A percentile compares a stretch with the other conserved stretches of the same genome.
Evolutionary conservation across 805 yeast genomes (phyloP).

Genomic region (Metahyphopichia silvanorum): DNA sequence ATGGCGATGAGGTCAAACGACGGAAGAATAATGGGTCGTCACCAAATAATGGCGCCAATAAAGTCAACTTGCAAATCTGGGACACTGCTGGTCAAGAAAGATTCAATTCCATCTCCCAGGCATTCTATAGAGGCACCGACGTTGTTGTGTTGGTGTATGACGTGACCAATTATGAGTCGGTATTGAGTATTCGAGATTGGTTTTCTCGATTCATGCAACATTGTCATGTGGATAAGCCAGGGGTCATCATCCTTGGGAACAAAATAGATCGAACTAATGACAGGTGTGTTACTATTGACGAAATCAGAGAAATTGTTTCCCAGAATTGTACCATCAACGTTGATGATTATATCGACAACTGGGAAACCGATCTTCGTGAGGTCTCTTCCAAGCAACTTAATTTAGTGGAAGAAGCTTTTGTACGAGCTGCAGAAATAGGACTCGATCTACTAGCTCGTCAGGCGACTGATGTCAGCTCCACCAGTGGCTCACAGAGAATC

Average conservation of each 20-base stretch:
- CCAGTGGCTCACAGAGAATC: background rate
- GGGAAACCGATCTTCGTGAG: conserved; percentile 33
- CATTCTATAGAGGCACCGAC: conserved; percentile 59
- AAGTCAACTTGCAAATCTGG: conserved; percentile 53
- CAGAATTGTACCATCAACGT: conserved; percentile 15
- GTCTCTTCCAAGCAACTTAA: conserved; percentile 27
- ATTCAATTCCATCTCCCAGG: conserved; percentile 47
- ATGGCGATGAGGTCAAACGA: background rate
- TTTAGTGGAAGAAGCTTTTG: conserved; percentile 31
- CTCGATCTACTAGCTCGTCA: conserved; percentile 12
- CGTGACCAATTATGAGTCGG: conserved; percentile 48
- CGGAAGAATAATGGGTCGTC: conserved; percentile 2
- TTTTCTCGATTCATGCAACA: conserved; percentile 45
- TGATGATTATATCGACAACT: conserved; percentile 25
- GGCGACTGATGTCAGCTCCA: conserved; percentile 7
- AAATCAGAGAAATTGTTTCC: conserved; percentile 31
- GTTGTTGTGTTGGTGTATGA: conserved; percentile 54
- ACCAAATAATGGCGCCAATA: conserved; percentile 18
- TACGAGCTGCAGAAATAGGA: conserved; percentile 36
- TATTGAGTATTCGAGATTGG: conserved; percentile 47
- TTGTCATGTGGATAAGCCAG: conserved; percentile 46
- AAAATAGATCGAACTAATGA: conserved; percentile 40
- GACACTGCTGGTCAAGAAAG: conserved; percentile 49
- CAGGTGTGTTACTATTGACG: conserved; percentile 33
- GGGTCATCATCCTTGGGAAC: conserved; percentile 52